phyloP scores from a whole-genome alignment of 2,329 filamentous ascomycete genomes.

The Lachnellula willkommii region DNA sequence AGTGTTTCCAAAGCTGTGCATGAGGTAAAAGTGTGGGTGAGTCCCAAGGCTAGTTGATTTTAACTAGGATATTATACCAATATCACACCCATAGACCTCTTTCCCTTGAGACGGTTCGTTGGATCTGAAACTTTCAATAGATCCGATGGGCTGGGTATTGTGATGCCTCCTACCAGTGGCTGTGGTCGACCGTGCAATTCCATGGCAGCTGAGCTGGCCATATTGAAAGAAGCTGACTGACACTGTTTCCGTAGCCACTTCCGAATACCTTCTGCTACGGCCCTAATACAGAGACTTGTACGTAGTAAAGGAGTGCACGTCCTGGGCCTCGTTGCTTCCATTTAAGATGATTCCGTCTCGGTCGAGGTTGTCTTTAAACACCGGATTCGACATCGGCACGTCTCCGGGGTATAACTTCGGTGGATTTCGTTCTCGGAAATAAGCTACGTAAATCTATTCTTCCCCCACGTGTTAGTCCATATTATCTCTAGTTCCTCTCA shows the following conservation, averaged over 20 bases:
- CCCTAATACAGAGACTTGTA: constrained; percentile 71
- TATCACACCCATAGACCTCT: no score
- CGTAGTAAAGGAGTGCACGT: constrained; percentile 72
- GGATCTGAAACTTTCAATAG: not conserved
- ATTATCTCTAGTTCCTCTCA: no score
- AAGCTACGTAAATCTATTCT: no score
- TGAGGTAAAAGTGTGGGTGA: constrained; percentile 35
- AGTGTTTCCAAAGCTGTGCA: constrained; percentile 31
- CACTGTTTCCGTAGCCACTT: constrained; percentile 64
- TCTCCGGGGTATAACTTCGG: no score
- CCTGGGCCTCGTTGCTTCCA: constrained; percentile 62
- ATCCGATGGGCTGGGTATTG: not conserved
- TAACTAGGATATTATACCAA: no score
- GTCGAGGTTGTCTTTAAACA: constrained; percentile 45
- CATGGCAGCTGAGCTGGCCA: constrained; percentile 35
- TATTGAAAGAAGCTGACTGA: constrained; percentile 71
- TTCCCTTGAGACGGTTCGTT: not conserved
- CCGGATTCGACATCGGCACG: no score
- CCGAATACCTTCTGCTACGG: constrained; percentile 74
- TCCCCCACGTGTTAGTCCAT: no score
- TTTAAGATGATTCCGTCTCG: constrained; percentile 66
- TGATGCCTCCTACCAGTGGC: constrained; percentile 8
- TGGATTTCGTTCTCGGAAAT: no score
- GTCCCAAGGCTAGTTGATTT: constrained; percentile 32
- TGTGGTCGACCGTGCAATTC: constrained; percentile 19